These are phyloP conservation scores for Mortierella sp. DNA, from an alignment of 371 early-diverging fungal species.

Conservation along the genomic window DNA sequence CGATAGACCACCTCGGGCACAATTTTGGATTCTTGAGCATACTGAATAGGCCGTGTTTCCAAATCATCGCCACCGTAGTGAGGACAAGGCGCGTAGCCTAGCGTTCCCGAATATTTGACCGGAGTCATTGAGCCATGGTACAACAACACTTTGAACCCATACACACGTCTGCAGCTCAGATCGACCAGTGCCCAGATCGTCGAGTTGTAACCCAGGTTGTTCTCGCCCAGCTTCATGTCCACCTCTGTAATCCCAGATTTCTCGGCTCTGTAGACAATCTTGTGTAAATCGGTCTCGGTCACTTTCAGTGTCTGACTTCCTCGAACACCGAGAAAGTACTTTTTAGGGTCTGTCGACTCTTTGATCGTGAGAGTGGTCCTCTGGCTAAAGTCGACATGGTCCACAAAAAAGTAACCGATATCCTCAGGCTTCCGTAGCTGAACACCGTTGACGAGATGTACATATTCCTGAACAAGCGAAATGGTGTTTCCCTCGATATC, in stretches of 20 bases:
- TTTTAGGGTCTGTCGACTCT: not conserved
- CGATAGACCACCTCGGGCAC: conserved; percentile 7
- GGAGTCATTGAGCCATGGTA: conserved; percentile 12
- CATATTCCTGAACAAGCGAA: conserved; percentile 43
- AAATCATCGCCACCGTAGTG: conserved; percentile 20
- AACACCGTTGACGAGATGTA: conserved; percentile 16
- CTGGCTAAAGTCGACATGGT: conserved; percentile 21
- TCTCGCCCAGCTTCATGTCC: conserved; percentile 19
- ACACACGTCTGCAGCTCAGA: conserved; percentile 28
- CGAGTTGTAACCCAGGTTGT: conserved; percentile 10
- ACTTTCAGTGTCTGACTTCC: not conserved
- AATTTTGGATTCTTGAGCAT: conserved; percentile 16
- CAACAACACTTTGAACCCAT: conserved; percentile 27
- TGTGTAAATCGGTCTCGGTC: conserved; percentile 11
- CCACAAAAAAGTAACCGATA: conserved; percentile 39
- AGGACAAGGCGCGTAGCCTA: conserved; percentile 30
- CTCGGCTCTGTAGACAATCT: conserved; percentile 21
- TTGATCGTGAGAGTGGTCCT: conserved; percentile 7
- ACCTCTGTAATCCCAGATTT: conserved; percentile 19
- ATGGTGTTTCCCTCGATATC: conserved; percentile 39
- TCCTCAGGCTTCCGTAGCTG: conserved; percentile 8
- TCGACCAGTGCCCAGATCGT: conserved; percentile 31
- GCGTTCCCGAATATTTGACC: conserved; percentile 1
- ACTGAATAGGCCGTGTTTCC: conserved; percentile 22
- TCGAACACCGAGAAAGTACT: not conserved